Evolutionary conservation across 768 basidiomycete genomes (phyloP).

Genomic region (Boletus tylopilopsis): DNA sequence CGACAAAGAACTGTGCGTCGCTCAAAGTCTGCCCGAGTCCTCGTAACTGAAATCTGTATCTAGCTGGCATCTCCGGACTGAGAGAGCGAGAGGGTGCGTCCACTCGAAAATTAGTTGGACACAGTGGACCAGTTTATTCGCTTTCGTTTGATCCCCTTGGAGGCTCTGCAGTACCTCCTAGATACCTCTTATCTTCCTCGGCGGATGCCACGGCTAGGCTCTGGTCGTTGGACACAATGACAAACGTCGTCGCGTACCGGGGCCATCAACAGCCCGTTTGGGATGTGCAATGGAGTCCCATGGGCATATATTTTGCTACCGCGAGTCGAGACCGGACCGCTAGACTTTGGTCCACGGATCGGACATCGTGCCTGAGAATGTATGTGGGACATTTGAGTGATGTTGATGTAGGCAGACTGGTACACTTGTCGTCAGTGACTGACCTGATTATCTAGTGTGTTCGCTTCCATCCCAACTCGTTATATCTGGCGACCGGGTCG

Average conservation of each 20-base stretch:
- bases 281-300: slow-evolving; percentile 99
- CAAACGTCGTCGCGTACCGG: slow-evolving; percentile 89
- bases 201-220: slow-evolving; percentile 88
- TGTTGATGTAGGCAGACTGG: slow-evolving; percentile 74
- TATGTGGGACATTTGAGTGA: slow-evolving; percentile 97
- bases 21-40: neutral
- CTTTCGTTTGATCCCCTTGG: slow-evolving; percentile 89
- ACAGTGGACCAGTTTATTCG: slow-evolving; percentile 95
- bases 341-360: slow-evolving; percentile 93
- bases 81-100: slow-evolving; percentile 74
- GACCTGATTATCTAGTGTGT: slow-evolving; percentile 61
- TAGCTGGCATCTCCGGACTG: slow-evolving; percentile 56
- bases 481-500: slow-evolving; percentile 96
- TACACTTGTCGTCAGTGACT: neutral
- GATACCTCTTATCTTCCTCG: slow-evolving; percentile 86
- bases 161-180: slow-evolving; percentile 83
- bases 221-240: slow-evolving; percentile 95
- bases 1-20: slow-evolving; percentile 66
- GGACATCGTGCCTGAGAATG: slow-evolving; percentile 79
- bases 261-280: slow-evolving; percentile 98
- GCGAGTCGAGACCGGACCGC: slow-evolving; percentile 93
- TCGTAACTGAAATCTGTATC: neutral
- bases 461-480: slow-evolving; percentile 94
- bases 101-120: slow-evolving; percentile 94
- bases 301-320: slow-evolving; percentile 98